A percentile compares a stretch with the other conserved stretches of the same genome.
These are phyloP conservation scores for Blastocystis sp. DNA, from an alignment of 352 stramenopile genomes.

Conservation along the genomic window DNA sequence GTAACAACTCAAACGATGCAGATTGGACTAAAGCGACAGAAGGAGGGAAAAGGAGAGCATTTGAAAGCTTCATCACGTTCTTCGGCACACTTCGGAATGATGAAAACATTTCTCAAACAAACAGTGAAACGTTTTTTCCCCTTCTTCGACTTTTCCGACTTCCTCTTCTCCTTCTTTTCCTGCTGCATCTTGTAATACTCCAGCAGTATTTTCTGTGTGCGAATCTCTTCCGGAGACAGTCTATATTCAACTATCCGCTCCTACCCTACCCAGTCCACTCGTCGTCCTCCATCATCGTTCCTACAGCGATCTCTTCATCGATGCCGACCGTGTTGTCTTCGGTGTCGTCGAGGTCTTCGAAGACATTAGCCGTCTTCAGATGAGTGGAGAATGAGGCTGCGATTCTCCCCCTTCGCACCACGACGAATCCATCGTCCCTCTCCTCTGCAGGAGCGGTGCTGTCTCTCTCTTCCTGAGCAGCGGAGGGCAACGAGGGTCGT, in stretches of 20 bases:
- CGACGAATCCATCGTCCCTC: neutral
- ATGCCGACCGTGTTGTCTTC: neutral
- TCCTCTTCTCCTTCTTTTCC: slow-evolving; percentile 15
- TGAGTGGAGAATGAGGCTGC: neutral
- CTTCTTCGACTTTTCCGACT: neutral
- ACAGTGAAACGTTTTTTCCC: neutral
- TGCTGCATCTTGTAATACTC: slow-evolving; percentile 55
- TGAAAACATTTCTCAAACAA: neutral
- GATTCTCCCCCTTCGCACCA: neutral
- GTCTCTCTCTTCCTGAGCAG: neutral
- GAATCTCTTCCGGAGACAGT: slow-evolving; percentile 4
- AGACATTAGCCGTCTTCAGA: neutral
- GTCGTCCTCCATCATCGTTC: neutral
- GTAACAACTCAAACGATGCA: too few species aligned
- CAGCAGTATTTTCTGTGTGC: neutral
- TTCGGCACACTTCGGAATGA: neutral
- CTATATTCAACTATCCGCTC: neutral
- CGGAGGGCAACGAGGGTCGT: neutral
- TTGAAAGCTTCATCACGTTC: neutral
- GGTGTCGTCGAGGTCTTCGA: neutral
- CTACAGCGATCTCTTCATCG: neutral
- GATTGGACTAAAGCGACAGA: too few species aligned
- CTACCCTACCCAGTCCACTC: neutral
- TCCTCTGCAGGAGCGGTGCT: neutral
- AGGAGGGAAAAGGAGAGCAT: too few species aligned